Base-by-base conservation (phyloP, 2,329 filamentous ascomycete genomes). In the Aspergillus cejpii region DNA sequence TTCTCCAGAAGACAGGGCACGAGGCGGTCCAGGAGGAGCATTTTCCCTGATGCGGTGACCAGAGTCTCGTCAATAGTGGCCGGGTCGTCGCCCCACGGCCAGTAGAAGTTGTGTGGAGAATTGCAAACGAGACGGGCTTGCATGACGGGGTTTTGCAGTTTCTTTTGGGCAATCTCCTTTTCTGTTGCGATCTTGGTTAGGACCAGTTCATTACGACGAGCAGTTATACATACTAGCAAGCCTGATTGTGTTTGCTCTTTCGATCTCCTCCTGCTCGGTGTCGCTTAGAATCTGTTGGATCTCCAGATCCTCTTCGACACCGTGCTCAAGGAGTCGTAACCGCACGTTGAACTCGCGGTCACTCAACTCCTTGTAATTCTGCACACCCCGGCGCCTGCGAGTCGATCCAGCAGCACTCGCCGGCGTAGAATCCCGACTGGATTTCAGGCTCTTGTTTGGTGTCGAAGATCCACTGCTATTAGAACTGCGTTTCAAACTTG, bases 71-170 rank as follows among this genome's bases (percentile, higher is more conserved):
- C 89, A 0, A 88, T 71, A 0, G 77, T 71, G 0, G 76, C 64
- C 5, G 77, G 76, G 1, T 77, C 74, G 12, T 79, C 75, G 5
- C 78, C 74, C 79, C 91, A 97, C 0, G 92, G 91, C 62, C 89
- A 94, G 68, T 94, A 97, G 64, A 98, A 97, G 61, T 96, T 94
- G 67, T 96, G 90, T 0, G 92, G 92, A 0, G 83, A 87, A 65
- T 98, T 95, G 67, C 92, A 97, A 8, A 87, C 88, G 0, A 96
- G 77, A 0, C 92, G 85, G 3, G 95, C 79, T 63, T 98, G 92
- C 75, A 95, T 88, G 15, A 97, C 70, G 0, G 89, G 86, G 54
- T 98, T 98, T 37, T 92, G 90, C 1, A 97, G 75, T 60, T 94
- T 96, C 71, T 97, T 97, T 34, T 80, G 79, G 3, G 82, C 75